phyloP scores from a whole-genome alignment of 2,329 filamentous ascomycete genomes.

The Paramyrothecium roridum region DNA sequence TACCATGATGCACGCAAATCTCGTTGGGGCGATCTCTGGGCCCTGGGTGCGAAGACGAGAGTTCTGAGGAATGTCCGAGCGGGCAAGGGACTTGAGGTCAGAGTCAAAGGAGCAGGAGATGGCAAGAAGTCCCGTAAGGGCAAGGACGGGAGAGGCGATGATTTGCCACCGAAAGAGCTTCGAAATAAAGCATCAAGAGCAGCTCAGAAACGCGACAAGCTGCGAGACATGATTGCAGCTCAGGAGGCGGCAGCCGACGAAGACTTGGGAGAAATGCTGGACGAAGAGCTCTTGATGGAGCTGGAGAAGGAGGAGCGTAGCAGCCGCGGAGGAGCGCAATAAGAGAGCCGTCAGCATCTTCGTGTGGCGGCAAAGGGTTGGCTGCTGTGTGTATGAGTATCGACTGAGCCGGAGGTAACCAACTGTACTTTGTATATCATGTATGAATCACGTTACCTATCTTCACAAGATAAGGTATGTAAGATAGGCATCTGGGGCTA shows the following conservation, averaged over 20 bases:
- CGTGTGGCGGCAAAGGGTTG: background rate
- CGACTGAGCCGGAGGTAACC: too few relatives aligned
- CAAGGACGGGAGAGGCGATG: slow-evolving; percentile 29
- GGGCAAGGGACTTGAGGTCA: slow-evolving; percentile 47
- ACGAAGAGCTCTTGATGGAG: slow-evolving; percentile 16
- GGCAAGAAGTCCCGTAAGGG: slow-evolving; percentile 38
- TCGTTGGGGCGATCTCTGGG: slow-evolving; percentile 92
- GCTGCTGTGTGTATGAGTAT: too few relatives aligned
- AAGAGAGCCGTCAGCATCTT: background rate
- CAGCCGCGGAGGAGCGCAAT: slow-evolving; percentile 20
- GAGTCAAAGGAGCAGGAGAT: slow-evolving; percentile 39
- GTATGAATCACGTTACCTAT: background rate
- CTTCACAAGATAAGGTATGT: too few relatives aligned
- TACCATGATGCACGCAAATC: slow-evolving; percentile 92
- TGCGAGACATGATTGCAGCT: background rate
- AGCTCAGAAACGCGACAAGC: background rate
- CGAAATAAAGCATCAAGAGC: slow-evolving; percentile 15
- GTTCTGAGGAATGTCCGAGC: slow-evolving; percentile 58
- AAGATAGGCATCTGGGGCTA: too few relatives aligned
- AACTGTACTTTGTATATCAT: background rate
- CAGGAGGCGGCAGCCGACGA: background rate
- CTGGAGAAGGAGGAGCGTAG: slow-evolving; percentile 25
- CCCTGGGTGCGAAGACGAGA: slow-evolving; percentile 86
- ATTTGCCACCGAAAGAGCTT: slow-evolving; percentile 31
- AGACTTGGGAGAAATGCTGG: slow-evolving; percentile 21